These are phyloP conservation scores for Trypanosoma scelopori DNA, from an alignment of 208 protist species.

Conservation along the genomic window DNA sequence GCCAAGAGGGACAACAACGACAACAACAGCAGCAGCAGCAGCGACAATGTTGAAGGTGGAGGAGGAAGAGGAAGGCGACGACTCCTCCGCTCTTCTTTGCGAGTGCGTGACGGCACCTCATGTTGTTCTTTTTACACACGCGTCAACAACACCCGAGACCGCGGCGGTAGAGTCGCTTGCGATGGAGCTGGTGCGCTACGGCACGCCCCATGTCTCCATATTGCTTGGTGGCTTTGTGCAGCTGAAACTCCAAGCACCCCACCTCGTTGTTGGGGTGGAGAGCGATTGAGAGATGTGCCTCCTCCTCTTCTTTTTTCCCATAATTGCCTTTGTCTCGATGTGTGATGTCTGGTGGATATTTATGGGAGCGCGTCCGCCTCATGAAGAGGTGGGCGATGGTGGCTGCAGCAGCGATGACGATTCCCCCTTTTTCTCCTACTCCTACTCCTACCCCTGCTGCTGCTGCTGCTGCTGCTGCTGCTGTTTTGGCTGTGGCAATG, in stretches of 20 bases:
- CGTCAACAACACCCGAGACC: slow-evolving; percentile 16
- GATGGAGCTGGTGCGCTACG: slow-evolving; percentile 44
- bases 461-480: too few species aligned
- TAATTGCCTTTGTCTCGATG: slow-evolving; percentile 5
- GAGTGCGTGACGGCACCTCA: slow-evolving; percentile 10
- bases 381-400: too few species aligned
- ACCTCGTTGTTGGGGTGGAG: slow-evolving; percentile 34
- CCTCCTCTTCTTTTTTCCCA: slow-evolving; percentile 1
- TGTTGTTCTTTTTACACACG: slow-evolving; percentile 27
- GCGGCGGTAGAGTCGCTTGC: slow-evolving; percentile 41
- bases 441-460: too few species aligned
- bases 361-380: too few species aligned
- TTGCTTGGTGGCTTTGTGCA: slow-evolving; percentile 53
- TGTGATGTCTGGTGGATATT: neutral
- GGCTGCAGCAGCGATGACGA: too few species aligned
- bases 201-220: slow-evolving; percentile 63
- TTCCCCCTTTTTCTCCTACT: too few species aligned
- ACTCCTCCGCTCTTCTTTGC: neutral
- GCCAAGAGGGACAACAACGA: neutral
- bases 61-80: neutral
- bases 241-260: slow-evolving; percentile 35
- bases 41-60: neutral
- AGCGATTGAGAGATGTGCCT: neutral
- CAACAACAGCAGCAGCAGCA: neutral
- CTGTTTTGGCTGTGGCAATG: too few species aligned